These are phyloP conservation scores for Jacaranda mimosifolia DNA, from an alignment of 257 asterid genomes.

Conservation along the genomic window DNA sequence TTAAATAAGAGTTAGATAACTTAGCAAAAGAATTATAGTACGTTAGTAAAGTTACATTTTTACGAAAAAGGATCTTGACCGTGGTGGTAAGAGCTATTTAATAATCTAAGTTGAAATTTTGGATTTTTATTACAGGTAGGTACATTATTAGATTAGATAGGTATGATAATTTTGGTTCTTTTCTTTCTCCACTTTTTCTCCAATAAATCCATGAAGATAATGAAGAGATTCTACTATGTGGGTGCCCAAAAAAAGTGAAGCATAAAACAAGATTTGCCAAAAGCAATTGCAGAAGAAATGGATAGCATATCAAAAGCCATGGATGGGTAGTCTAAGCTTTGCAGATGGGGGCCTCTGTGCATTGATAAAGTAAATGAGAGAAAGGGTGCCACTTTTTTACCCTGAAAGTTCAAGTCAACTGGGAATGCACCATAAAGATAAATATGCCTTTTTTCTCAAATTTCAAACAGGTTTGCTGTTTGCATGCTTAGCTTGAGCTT, in stretches of 20 bases:
- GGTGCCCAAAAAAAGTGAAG: conserved; percentile 32
- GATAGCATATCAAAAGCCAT: conserved; percentile 5
- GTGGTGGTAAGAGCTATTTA: no score
- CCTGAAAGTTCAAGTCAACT: conserved; percentile 42
- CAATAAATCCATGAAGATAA: not conserved
- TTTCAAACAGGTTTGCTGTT: conserved; percentile 20
- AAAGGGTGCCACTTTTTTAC: conserved; percentile 37
- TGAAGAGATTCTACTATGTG: conserved; percentile 6
- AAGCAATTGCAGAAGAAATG: conserved; percentile 35
- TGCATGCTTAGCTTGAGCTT: conserved; percentile 18
- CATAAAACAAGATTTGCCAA: conserved; percentile 35
- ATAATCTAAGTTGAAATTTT: no score
- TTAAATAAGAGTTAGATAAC: no score
- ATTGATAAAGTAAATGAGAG: conserved; percentile 24
- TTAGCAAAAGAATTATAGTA: no score
- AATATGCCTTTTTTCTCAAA: not conserved
- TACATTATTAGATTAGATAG: no score
- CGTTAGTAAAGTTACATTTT: no score
- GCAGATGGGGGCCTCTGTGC: not conserved
- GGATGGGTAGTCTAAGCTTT: not conserved
- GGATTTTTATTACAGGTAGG: no score
- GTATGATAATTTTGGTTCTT: no score
- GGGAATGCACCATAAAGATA: conserved; percentile 38
- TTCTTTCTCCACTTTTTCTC: not conserved
- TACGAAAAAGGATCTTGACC: no score